A percentile compares a stretch with the other conserved stretches of the same genome.
phyloP scores from a whole-genome alignment of 129 eudicot genomes.

The Erigeron canadensis region DNA sequence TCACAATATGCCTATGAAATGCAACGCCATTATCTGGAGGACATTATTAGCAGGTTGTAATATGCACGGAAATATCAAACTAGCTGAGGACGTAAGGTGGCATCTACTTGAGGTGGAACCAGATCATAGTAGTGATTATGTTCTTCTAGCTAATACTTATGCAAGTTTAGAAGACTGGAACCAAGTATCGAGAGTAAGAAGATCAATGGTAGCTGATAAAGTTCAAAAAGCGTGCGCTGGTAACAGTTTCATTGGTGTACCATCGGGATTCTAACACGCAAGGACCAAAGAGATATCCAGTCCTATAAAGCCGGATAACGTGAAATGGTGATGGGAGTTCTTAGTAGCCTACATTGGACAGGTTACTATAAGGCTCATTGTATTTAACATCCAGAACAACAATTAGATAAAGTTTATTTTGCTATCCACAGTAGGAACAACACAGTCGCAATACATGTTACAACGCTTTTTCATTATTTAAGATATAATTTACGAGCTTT shows the following conservation, averaged over 20 bases:
- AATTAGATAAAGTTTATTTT: background rate
- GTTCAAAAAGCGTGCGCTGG: constrained; percentile 52
- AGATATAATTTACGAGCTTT: constrained; percentile 34
- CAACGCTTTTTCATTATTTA: constrained; percentile 11
- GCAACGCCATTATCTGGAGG: constrained; percentile 52
- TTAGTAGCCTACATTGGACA: background rate
- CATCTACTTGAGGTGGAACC: constrained; percentile 49
- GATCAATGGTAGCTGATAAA: constrained; percentile 34
- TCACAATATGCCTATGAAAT: constrained; percentile 45
- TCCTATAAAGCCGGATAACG: background rate
- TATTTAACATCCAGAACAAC: background rate
- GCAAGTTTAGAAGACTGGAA: constrained; percentile 57
- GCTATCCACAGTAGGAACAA: constrained; percentile 6
- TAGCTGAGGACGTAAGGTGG: constrained; percentile 45
- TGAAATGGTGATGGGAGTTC: background rate
- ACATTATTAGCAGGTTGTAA: constrained; percentile 53
- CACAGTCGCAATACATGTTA: constrained; percentile 2
- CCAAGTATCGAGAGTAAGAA: constrained; percentile 36
- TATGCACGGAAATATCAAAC: constrained; percentile 36
- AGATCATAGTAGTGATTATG: constrained; percentile 52
- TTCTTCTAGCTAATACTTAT: constrained; percentile 51
- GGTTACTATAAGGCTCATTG: too few relatives aligned
- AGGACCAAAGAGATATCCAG: background rate
- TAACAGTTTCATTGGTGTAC: constrained; percentile 38
- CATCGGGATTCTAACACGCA: background rate